Percentiles rank a stretch among this genome's conserved stretches.
phyloP scores from a whole-genome alignment of 1,284 basidiomycete genomes.

The Ustilago trichophora region DNA sequence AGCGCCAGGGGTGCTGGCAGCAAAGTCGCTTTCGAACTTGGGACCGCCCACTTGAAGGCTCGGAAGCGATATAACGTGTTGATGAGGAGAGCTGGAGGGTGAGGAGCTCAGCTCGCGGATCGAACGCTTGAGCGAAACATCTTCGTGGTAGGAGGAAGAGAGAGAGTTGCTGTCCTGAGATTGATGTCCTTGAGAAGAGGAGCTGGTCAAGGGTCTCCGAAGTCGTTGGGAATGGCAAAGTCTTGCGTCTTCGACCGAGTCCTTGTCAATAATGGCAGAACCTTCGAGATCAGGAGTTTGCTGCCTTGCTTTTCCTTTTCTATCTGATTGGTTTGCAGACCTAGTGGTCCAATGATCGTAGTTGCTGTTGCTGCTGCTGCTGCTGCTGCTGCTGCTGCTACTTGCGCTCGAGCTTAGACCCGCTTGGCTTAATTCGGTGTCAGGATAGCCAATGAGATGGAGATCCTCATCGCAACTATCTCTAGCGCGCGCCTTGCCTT shows the following conservation, averaged over 20 bases:
- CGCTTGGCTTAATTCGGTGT: conserved; percentile 3
- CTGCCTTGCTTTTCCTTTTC: conserved; percentile 20
- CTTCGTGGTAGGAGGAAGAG: conserved; percentile 1
- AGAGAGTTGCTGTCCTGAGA: not conserved
- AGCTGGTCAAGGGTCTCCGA: not conserved
- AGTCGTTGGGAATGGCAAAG: not conserved
- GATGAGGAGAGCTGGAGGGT: conserved; percentile 21
- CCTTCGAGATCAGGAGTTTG: not conserved
- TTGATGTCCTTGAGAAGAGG: not conserved
- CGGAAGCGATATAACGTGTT: not conserved
- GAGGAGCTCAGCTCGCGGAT: conserved; percentile 32
- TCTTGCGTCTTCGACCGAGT: not conserved
- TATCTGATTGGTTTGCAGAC: no score
- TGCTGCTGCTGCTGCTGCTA: no score
- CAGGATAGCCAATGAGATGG: not conserved
- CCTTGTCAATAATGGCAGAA: no score
- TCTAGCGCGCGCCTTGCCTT: conserved; percentile 27
- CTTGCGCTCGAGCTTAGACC: no score
- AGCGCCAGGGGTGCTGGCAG: not conserved
- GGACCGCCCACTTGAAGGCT: no score
- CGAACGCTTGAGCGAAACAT: conserved; percentile 20
- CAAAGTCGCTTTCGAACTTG: no score
- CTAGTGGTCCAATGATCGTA: no score
- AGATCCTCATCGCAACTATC: not conserved
- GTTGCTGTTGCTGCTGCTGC: no score